Evolutionary conservation across 257 asterid genomes (phyloP).

Genomic region (Solanum paucissectum): DNA sequence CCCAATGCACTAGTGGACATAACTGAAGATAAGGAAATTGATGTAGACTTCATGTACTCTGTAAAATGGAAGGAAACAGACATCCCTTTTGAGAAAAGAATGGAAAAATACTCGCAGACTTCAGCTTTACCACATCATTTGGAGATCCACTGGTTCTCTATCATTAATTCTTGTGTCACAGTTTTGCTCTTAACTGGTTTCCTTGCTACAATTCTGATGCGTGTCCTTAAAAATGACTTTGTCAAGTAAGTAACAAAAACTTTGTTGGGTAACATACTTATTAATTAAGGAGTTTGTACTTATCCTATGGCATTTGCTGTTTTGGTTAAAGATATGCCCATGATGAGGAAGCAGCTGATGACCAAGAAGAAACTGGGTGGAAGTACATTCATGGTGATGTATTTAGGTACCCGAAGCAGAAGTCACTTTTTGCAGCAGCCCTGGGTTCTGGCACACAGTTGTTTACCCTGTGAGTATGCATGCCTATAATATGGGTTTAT

Average conservation of each 20-base stretch:
- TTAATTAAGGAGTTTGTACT: background rate
- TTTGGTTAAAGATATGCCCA: slow-evolving; percentile 18
- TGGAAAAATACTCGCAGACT: slow-evolving; percentile 21
- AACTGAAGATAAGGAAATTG: slow-evolving; percentile 20
- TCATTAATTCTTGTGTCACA: slow-evolving; percentile 23
- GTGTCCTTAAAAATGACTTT: slow-evolving; percentile 23
- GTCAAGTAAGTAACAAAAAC: slow-evolving; percentile 8
- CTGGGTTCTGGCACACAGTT: slow-evolving; percentile 23
- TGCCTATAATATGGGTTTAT: background rate
- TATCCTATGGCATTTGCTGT: background rate
- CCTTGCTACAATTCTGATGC: slow-evolving; percentile 20
- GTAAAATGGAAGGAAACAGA: slow-evolving; percentile 24
- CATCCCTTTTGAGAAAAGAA: slow-evolving; percentile 20
- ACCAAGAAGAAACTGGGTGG: slow-evolving; percentile 31
- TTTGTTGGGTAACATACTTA: background rate
- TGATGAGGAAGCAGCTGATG: slow-evolving; percentile 24
- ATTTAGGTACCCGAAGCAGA: slow-evolving; percentile 17
- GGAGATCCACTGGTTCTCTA: slow-evolving; percentile 30
- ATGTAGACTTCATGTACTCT: slow-evolving; percentile 19
- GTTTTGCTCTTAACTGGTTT: slow-evolving; percentile 22
- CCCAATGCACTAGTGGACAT: slow-evolving; percentile 13
- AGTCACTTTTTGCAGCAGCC: slow-evolving; percentile 20
- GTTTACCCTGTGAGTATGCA: slow-evolving; percentile 16
- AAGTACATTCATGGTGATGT: slow-evolving; percentile 26
- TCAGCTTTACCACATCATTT: slow-evolving; percentile 19